Percentiles rank a stretch among this genome's conserved stretches.
Evolutionary conservation across 495 filamentous ascomycete species (phyloP).

Genomic region (Podospora fimiseda): DNA sequence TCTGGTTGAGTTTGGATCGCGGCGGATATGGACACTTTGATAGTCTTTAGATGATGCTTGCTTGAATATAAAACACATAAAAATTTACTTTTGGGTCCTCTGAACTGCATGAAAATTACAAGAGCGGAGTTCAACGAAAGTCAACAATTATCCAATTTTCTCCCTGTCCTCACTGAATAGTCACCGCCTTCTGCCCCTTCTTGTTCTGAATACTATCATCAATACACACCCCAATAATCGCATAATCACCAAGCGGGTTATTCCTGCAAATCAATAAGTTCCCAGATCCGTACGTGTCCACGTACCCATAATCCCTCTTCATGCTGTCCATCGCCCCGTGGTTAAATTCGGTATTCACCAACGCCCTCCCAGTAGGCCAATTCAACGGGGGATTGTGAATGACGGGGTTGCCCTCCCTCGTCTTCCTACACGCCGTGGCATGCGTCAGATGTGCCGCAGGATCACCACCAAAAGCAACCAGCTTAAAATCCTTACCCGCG

Average conservation of each 20-base stretch:
- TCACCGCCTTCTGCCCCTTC: neutral
- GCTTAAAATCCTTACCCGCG: constrained; percentile 14
- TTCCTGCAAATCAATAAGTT: constrained; percentile 21
- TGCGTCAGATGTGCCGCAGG: constrained; percentile 11
- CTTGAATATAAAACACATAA: neutral
- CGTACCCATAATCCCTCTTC: constrained; percentile 22
- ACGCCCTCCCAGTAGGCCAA: constrained; percentile 14
- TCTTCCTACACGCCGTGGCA: neutral
- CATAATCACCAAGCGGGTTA: constrained; percentile 16
- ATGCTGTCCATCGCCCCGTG: constrained; percentile 9
- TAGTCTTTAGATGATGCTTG: neutral
- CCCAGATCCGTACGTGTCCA: constrained; percentile 15
- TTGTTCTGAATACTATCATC: neutral
- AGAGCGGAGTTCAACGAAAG: no score
- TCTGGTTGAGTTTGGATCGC: neutral
- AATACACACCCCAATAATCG: constrained; percentile 17
- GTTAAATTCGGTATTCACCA: constrained; percentile 19
- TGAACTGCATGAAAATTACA: no score
- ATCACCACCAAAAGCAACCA: constrained; percentile 19
- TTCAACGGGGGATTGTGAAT: constrained; percentile 8
- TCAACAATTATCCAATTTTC: no score
- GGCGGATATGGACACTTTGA: neutral
- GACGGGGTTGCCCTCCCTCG: neutral
- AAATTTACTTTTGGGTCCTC: neutral
- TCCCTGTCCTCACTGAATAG: neutral